These are phyloP conservation scores for Geotrichum australiense DNA, from an alignment of 1,139 yeast genomes.

Conservation along the genomic window DNA sequence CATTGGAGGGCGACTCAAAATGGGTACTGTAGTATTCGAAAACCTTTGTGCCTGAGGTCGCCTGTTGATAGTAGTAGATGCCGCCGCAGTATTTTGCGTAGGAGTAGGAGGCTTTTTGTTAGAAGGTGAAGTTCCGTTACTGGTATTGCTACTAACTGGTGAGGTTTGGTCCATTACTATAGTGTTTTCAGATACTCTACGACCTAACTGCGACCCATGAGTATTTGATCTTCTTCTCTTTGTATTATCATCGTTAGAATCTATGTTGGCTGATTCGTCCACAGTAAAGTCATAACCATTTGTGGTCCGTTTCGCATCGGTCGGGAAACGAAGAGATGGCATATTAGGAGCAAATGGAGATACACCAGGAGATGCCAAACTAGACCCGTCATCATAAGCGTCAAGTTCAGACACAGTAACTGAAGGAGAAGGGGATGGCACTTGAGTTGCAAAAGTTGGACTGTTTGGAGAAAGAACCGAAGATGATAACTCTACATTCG, in stretches of 20 bases:
- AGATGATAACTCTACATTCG: constrained; percentile 8
- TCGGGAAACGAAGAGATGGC: constrained; percentile 15
- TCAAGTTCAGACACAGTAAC: constrained; percentile 12
- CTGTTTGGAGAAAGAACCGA: constrained; percentile 12
- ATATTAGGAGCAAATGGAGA: constrained; percentile 16
- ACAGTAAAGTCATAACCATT: constrained; percentile 6
- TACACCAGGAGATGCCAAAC: constrained; percentile 16
- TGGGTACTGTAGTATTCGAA: constrained; percentile 3
- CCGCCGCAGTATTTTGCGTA: constrained; percentile 1
- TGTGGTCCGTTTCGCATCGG: constrained; percentile 15
- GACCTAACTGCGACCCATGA: constrained; percentile 7
- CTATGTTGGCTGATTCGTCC: constrained; percentile 8
- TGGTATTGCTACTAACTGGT: constrained; percentile 11
- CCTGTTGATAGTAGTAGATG: constrained; percentile 2
- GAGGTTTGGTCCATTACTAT: background rate
- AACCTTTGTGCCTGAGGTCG: constrained; percentile 2
- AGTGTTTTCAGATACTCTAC: constrained; percentile 11
- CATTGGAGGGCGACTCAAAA: constrained; percentile 8
- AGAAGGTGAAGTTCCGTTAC: constrained; percentile 6
- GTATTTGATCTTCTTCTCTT: constrained; percentile 17
- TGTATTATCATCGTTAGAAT: constrained; percentile 10
- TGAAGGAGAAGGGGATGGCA: constrained; percentile 14
- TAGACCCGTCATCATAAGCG: constrained; percentile 10
- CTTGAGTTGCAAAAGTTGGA: constrained; percentile 8
- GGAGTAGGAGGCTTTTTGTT: constrained; percentile 12